Conservation (phyloP, 2,329 filamentous ascomycete genomes). For the Chaetomium sp. region DNA sequence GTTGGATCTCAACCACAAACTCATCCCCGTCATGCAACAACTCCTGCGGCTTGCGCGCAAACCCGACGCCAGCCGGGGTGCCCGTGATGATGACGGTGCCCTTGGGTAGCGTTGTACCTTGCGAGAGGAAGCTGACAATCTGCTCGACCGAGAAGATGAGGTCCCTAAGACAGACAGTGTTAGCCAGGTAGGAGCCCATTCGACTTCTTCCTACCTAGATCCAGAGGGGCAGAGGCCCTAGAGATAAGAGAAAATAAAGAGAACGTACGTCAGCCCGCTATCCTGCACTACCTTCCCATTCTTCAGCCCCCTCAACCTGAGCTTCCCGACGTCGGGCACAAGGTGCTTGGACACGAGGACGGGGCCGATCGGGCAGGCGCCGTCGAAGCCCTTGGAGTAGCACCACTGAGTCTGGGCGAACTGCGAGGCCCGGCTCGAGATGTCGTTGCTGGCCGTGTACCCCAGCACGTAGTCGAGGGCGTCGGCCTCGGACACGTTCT, state of each 20-base stretch:
- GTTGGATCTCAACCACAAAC: slow-evolving; percentile 48
- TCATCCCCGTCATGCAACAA: slow-evolving; percentile 45
- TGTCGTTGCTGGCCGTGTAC: slow-evolving; percentile 60
- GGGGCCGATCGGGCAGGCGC: slow-evolving; percentile 57
- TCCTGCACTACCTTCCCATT: slow-evolving; percentile 56
- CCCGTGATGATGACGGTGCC: slow-evolving; percentile 50
- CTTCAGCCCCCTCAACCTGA: slow-evolving; percentile 49
- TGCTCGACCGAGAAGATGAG: slow-evolving; percentile 56
- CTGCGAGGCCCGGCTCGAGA: slow-evolving; percentile 61
- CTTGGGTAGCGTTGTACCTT: slow-evolving; percentile 46
- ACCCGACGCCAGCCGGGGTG: slow-evolving; percentile 47
- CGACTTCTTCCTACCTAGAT: no score
- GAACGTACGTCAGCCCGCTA: slow-evolving; percentile 36
- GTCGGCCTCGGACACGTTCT: slow-evolving; percentile 58
- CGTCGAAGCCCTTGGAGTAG: slow-evolving; percentile 62
- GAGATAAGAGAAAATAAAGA: slow-evolving; percentile 23
- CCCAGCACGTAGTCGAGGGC: slow-evolving; percentile 63
- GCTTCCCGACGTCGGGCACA: slow-evolving; percentile 46
- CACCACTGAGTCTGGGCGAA: slow-evolving; percentile 57
- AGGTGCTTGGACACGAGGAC: slow-evolving; percentile 49
- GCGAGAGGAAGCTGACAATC: slow-evolving; percentile 47
- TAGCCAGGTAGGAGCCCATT: background rate
- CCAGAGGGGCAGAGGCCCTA: background rate
- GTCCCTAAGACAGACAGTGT: slow-evolving; percentile 43
- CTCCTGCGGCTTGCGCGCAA: slow-evolving; percentile 43